A percentile compares a stretch with the other conserved stretches of the same genome.
phyloP scores from a whole-genome alignment of 225 moss, liverwort and hornwort genomes.

The Physcomitrellopsis africana region DNA sequence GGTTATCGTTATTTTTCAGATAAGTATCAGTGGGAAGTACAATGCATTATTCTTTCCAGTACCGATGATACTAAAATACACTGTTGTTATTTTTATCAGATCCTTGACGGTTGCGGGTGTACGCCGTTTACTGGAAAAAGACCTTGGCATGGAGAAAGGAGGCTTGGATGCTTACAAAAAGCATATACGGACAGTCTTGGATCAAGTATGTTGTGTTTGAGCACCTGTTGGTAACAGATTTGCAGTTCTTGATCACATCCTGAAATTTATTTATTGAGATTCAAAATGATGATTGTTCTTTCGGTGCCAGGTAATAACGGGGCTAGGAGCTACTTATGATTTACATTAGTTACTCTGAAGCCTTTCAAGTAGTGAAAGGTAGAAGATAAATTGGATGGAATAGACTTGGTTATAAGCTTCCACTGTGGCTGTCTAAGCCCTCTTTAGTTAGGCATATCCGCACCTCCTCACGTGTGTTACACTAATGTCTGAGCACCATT shows the following conservation, averaged over 20 bases:
- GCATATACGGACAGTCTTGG: conserved; percentile 53
- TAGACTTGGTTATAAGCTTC: neutral
- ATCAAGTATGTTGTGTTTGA: conserved; percentile 56
- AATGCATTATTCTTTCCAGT: conserved; percentile 5
- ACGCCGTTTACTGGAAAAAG: conserved; percentile 72
- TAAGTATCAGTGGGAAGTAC: neutral
- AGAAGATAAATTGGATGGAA: too few species aligned
- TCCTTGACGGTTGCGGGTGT: conserved; percentile 70
- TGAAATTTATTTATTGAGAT: neutral
- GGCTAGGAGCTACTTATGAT: conserved; percentile 6
- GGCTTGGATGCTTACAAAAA: conserved; percentile 57
- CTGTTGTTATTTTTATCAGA: conserved; percentile 40
- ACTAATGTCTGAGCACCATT: conserved; percentile 23
- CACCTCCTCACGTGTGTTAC: neutral
- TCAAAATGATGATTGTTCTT: neutral
- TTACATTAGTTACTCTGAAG: neutral
- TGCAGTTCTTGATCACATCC: neutral
- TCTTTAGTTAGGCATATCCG: conserved; percentile 6
- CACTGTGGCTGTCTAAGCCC: conserved; percentile 3
- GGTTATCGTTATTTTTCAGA: neutral
- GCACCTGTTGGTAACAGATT: conserved; percentile 3
- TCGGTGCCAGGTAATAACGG: neutral
- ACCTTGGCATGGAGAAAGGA: conserved; percentile 61
- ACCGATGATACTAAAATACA: conserved; percentile 14
- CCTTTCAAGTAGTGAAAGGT: too few species aligned